These are phyloP conservation scores for Micractinium conductrix DNA, from an alignment of 139 green algal genomes.

Conservation along the genomic window DNA sequence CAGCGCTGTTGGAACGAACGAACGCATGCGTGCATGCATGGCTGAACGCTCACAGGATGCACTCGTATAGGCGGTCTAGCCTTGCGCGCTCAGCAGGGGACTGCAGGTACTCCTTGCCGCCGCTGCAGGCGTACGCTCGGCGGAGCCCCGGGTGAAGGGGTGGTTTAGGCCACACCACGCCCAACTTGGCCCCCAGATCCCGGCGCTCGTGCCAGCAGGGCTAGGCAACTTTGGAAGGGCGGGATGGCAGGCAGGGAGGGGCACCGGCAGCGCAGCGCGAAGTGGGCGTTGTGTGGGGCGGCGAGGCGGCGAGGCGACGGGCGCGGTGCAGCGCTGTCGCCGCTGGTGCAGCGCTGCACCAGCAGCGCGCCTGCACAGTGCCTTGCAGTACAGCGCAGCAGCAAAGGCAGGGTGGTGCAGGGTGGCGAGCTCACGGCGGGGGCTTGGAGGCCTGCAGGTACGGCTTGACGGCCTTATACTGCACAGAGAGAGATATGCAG, in stretches of 20 bases:
- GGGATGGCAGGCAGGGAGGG: neutral
- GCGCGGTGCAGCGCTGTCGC: neutral
- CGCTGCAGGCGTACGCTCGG: neutral
- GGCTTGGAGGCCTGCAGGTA: conserved; percentile 88
- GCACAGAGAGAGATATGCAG: conserved; percentile 38
- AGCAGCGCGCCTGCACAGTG: too few relatives aligned
- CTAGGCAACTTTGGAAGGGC: neutral
- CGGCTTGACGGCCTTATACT: conserved; percentile 98
- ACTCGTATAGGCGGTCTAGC: neutral
- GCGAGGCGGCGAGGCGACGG: neutral
- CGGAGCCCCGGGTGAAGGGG: neutral
- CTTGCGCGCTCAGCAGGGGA: too few relatives aligned
- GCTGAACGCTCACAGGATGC: neutral
- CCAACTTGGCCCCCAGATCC: too few relatives aligned
- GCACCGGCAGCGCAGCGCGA: neutral
- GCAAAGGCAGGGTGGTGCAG: neutral
- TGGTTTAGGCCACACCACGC: too few relatives aligned
- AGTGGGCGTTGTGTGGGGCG: neutral
- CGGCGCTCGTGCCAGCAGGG: neutral
- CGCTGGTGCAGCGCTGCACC: too few relatives aligned
- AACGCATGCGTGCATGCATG: too few relatives aligned
- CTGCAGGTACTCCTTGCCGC: neutral
- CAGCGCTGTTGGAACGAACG: too few relatives aligned
- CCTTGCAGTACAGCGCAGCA: too few relatives aligned
- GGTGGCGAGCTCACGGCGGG: conserved; percentile 34